Conservation (phyloP, 208 protist species). For the Leishmania guyanensis region DNA sequence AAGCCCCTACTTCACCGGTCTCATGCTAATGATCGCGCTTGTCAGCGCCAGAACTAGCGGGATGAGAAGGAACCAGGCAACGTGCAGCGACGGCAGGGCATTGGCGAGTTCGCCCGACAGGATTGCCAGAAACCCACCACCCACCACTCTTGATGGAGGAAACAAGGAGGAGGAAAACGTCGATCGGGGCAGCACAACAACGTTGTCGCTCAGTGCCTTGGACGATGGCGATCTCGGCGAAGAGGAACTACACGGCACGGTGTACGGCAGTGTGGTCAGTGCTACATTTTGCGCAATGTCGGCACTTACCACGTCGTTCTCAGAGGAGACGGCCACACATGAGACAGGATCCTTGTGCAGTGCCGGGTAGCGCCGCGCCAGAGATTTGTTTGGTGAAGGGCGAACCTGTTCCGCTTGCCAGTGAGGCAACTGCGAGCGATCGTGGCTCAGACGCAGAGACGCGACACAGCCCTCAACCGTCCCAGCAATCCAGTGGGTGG, state of each 20-base stretch:
- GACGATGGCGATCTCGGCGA: background rate
- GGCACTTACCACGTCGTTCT: constrained; percentile 70
- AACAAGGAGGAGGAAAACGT: constrained; percentile 18
- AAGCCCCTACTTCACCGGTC: background rate
- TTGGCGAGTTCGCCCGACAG: background rate
- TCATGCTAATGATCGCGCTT: background rate
- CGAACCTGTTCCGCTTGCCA: constrained; percentile 22
- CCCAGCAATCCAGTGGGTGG: constrained; percentile 56
- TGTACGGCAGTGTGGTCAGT: constrained; percentile 52
- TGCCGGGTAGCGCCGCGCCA: constrained; percentile 26
- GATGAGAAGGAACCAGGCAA: constrained; percentile 7
- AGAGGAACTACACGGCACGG: background rate
- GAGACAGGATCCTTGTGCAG: constrained; percentile 83
- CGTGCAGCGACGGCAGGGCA: background rate
- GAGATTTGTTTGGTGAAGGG: constrained; percentile 15
- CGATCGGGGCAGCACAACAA: constrained; percentile 6
- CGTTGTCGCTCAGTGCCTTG: background rate
- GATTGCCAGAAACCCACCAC: background rate
- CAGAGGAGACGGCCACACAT: constrained; percentile 61
- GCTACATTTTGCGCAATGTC: constrained; percentile 87
- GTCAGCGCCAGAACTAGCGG: constrained; percentile 18
- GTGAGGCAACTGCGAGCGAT: background rate
- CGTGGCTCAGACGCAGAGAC: constrained; percentile 17
- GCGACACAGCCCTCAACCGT: constrained; percentile 72
- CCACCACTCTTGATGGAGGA: background rate